phyloP scores from a whole-genome alignment of 805 yeast species.

The Yamadazyma laniorum region DNA sequence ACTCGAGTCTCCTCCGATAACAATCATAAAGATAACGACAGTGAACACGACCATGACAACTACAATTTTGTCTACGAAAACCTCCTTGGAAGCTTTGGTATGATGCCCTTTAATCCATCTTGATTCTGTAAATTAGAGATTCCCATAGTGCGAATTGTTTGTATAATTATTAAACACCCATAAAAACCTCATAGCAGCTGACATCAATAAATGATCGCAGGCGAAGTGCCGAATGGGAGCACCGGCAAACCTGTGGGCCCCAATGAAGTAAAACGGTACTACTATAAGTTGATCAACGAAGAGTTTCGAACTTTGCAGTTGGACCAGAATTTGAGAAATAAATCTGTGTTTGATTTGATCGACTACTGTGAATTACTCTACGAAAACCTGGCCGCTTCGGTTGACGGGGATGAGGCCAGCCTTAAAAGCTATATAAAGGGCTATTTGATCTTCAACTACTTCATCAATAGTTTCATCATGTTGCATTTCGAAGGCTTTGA shows the following conservation, averaged over 20 bases:
- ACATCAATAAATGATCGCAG: neutral
- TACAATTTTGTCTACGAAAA: slow-evolving; percentile 25
- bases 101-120: slow-evolving; percentile 40
- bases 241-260: slow-evolving; percentile 6
- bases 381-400: slow-evolving; percentile 25
- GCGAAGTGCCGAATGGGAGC: neutral
- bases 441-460: slow-evolving; percentile 41
- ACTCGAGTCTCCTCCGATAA: neutral
- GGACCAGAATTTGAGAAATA: slow-evolving; percentile 25
- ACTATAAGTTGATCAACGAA: slow-evolving; percentile 25
- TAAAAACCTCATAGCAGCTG: neutral
- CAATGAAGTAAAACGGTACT: slow-evolving; percentile 19
- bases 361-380: slow-evolving; percentile 40
- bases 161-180: neutral
- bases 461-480: slow-evolving; percentile 42
- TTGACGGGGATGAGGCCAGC: slow-evolving; percentile 17
- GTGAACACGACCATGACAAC: slow-evolving; percentile 11
- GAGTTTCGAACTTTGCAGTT: slow-evolving; percentile 39
- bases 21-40: slow-evolving; percentile 4
- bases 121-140: slow-evolving; percentile 1
- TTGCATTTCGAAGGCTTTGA: slow-evolving; percentile 43
- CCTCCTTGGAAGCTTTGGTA: slow-evolving; percentile 34
- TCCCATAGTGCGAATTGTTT: neutral
- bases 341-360: slow-evolving; percentile 41
- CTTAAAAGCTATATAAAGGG: slow-evolving; percentile 32